Percentiles rank a stretch among this genome's conserved stretches.
Evolutionary conservation across 2,329 filamentous ascomycete genomes (phyloP).

Genomic region (Ophiosphaerella narmari): DNA sequence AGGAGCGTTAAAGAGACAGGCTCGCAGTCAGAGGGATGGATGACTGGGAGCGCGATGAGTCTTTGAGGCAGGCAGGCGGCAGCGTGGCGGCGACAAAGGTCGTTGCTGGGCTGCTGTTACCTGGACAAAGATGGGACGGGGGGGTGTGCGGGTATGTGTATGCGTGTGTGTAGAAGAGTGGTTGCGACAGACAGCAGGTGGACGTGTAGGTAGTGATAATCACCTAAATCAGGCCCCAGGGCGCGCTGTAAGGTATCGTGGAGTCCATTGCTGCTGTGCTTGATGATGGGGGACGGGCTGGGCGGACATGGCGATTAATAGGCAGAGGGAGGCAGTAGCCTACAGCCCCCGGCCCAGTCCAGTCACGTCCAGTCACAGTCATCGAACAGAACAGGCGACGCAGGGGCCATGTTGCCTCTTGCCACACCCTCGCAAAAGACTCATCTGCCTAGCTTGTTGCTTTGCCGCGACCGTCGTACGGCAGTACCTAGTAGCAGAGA

Average conservation of each 20-base stretch:
- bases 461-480: too few species aligned
- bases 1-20: slow-evolving; percentile 15
- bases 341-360: slow-evolving; percentile 29
- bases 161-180: slow-evolving; percentile 13
- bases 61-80: slow-evolving; percentile 28
- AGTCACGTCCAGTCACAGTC: slow-evolving; percentile 8
- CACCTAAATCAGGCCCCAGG: slow-evolving; percentile 38
- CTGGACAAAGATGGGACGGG: slow-evolving; percentile 30
- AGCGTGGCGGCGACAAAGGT: slow-evolving; percentile 33
- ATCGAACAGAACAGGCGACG: slow-evolving; percentile 15
- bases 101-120: slow-evolving; percentile 32
- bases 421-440: slow-evolving; percentile 26
- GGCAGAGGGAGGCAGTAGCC: slow-evolving; percentile 21
- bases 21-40: slow-evolving; percentile 16
- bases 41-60: slow-evolving; percentile 26
- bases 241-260: slow-evolving; percentile 37
- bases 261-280: slow-evolving; percentile 41
- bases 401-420: slow-evolving; percentile 26
- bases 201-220: slow-evolving; percentile 17
- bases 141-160: slow-evolving; percentile 9
- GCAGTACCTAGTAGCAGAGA: too few species aligned
- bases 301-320: slow-evolving; percentile 36
- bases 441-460: slow-evolving; percentile 11
- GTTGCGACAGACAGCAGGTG: slow-evolving; percentile 25
- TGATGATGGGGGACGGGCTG: slow-evolving; percentile 30